phyloP scores from a whole-genome alignment of 208 protist genomes.

The Trypanosomatidae sp. region DNA sequence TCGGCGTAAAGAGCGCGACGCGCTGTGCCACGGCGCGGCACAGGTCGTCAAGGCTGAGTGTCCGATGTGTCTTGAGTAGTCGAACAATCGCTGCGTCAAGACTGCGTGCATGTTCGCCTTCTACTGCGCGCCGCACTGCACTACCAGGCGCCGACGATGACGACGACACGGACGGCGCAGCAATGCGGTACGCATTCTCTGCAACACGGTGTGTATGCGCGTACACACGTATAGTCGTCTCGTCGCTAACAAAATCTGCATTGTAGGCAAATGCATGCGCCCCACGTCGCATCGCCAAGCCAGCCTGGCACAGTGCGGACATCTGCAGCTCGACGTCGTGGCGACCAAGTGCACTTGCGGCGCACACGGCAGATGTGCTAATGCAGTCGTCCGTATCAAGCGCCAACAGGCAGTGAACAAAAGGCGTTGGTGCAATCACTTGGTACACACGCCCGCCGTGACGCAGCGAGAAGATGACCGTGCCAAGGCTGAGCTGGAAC shows the following conservation, averaged over 20 bases:
- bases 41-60: conserved; percentile 31
- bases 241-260: no score
- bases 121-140: conserved; percentile 3
- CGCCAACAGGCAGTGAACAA: conserved; percentile 44
- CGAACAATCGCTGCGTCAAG: conserved; percentile 56
- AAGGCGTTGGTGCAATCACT: conserved; percentile 48
- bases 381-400: conserved; percentile 19
- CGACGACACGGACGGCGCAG: no score
- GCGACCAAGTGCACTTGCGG: conserved; percentile 5
- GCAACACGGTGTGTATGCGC: no score
- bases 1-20: conserved; percentile 18
- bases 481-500: conserved; percentile 55
- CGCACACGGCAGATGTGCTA: conserved; percentile 2
- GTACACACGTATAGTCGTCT: no score
- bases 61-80: conserved; percentile 43
- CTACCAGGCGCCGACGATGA: neutral
- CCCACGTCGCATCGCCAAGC: conserved; percentile 13
- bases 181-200: no score
- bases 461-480: conserved; percentile 30
- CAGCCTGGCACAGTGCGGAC: conserved; percentile 13
- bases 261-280: no score
- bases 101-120: conserved; percentile 16
- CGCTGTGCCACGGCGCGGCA: conserved; percentile 14
- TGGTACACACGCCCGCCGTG: conserved; percentile 20
- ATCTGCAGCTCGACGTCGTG: conserved; percentile 20